Conservation (phyloP, 78 protist genomes). For the Tieghemostelium lacteum region DNA sequence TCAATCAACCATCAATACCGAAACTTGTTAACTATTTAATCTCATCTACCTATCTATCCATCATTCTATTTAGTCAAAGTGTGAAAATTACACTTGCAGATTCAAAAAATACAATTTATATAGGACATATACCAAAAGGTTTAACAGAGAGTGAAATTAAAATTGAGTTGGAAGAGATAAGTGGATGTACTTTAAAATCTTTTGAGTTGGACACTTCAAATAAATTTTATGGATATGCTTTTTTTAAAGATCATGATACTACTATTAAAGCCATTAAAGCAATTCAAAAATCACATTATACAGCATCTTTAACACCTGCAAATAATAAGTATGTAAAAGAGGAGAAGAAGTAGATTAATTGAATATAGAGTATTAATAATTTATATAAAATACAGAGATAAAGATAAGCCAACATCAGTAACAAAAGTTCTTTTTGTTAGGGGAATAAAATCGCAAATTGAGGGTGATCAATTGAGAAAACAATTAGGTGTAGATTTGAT, state of each 20-base stretch:
- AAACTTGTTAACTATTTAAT: too few species aligned
- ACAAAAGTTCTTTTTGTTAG: slow-evolving; percentile 66
- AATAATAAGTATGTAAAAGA: background rate
- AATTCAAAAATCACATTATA: slow-evolving; percentile 60
- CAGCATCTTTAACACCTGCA: slow-evolving; percentile 66
- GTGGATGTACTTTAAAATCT: slow-evolving; percentile 49
- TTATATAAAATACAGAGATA: background rate
- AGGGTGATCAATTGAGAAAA: slow-evolving; percentile 32
- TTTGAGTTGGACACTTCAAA: slow-evolving; percentile 56
- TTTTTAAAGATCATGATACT: slow-evolving; percentile 74
- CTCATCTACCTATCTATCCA: too few species aligned
- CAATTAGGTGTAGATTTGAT: slow-evolving; percentile 47
- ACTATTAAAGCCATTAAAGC: slow-evolving; percentile 68
- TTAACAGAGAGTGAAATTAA: slow-evolving; percentile 46
- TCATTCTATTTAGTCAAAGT: slow-evolving; percentile 39
- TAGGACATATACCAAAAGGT: slow-evolving; percentile 60
- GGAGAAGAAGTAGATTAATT: background rate
- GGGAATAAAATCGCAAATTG: slow-evolving; percentile 43
- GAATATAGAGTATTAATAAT: background rate
- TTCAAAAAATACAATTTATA: slow-evolving; percentile 57
- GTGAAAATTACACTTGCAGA: slow-evolving; percentile 65
- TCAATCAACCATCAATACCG: too few species aligned
- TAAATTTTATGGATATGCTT: slow-evolving; percentile 44
- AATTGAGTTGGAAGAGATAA: slow-evolving; percentile 46
- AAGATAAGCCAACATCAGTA: slow-evolving; percentile 6